Percentiles rank a stretch among this genome's conserved stretches.
phyloP scores from a whole-genome alignment of 345 rosid species.

The Camelina neglecta region DNA sequence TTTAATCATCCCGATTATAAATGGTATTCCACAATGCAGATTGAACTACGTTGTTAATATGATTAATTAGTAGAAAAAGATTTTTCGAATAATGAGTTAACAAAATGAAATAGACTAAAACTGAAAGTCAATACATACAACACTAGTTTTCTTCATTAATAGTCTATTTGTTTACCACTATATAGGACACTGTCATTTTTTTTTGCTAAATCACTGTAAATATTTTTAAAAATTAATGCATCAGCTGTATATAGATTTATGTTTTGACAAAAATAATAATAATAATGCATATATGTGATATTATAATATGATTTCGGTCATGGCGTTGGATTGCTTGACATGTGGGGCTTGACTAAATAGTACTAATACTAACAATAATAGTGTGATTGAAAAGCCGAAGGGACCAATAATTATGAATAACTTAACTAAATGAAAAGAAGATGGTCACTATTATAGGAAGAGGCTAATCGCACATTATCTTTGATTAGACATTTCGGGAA shows the following conservation, averaged over 20 bases:
- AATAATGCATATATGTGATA: slow-evolving; percentile 12
- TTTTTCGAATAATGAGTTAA: slow-evolving; percentile 17
- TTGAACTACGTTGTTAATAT: slow-evolving; percentile 8
- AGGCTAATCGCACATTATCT: slow-evolving; percentile 39
- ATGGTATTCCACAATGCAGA: not conserved
- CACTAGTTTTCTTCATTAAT: not conserved
- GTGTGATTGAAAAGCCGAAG: slow-evolving; percentile 4
- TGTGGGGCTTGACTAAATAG: slow-evolving; percentile 32
- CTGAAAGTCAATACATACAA: slow-evolving; percentile 18
- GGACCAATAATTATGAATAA: slow-evolving; percentile 22
- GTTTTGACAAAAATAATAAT: not conserved
- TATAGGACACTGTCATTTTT: not conserved
- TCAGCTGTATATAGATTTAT: slow-evolving; percentile 2
- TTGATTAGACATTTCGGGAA: slow-evolving; percentile 30
- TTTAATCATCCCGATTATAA: not conserved
- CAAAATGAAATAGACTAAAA: slow-evolving; percentile 26
- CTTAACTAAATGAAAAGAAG: slow-evolving; percentile 30
- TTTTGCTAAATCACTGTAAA: too few species aligned
- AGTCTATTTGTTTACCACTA: not conserved
- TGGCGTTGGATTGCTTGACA: slow-evolving; percentile 34
- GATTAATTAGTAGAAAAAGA: not conserved
- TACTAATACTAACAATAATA: slow-evolving; percentile 9
- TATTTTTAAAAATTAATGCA: not conserved
- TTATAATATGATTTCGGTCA: slow-evolving; percentile 24
- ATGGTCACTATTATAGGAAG: slow-evolving; percentile 33